Evolutionary conservation across 2,329 filamentous ascomycete genomes (phyloP), one percentile per base, ranked within the genome.

Genomic region (Alternaria rosae): DNA sequence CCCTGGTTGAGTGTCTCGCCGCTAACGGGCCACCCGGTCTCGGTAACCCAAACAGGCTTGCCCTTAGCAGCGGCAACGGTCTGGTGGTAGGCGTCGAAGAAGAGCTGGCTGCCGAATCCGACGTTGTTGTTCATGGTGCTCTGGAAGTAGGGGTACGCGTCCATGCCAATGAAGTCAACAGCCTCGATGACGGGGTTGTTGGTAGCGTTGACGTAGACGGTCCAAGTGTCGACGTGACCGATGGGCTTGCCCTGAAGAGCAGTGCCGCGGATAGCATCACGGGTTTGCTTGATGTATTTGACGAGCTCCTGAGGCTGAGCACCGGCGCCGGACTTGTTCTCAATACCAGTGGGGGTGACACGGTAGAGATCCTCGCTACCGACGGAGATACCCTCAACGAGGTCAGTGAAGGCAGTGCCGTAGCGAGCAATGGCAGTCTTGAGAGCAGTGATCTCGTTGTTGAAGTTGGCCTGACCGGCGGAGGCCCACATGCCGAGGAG

Each of bases 201-300:
- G 74, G 89, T 87, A 54, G 81, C 79, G 79, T 96, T 93, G 76
- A 88, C 88, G 85, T 76, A 81, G 2, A 76, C 78, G 15, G 90
- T 93, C 92, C 92, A 97, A 54, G 93, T 96, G 77, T 97, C 93
- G 76, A 97, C 93, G 80, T 97, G 93, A 54, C 93, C 93, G 62
- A 97, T 83, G 17, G 87, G 83, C 47, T 83, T 85, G 23, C 81
- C 80, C 38, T 85, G 81, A 23, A 91, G 82, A 51, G 81, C 75
- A 13, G 91, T 93, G 62, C 86, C 87, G 26, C 85, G 75, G 73
- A 96, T 87, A 64, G 87, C 83, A 26, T 83, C 78, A 65, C 89
- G 88, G 62, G 92, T 88, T 76, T 91, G 83, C 61, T 84, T 79
- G 83, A 97, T 92, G 81, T 93, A 95, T 60, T 81, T 78, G 71